A percentile compares a stretch with the other conserved stretches of the same genome.
phyloP scores from a whole-genome alignment of 805 yeast genomes.

The Candida railenensis region DNA sequence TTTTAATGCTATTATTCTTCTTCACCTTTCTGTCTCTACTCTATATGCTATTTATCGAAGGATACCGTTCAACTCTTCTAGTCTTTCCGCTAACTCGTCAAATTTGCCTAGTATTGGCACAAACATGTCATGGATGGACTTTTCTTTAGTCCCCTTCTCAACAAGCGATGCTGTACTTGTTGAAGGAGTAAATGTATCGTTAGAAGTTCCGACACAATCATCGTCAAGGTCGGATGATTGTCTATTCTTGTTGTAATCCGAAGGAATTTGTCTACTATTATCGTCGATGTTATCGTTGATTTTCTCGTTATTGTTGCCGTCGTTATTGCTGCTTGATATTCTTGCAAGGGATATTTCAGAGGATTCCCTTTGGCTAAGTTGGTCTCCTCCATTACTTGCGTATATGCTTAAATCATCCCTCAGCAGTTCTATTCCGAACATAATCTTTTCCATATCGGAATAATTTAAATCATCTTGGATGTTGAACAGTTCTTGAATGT shows the following conservation, averaged over 20 bases:
- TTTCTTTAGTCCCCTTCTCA: slow-evolving; percentile 22
- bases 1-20: background rate
- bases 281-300: too few species aligned
- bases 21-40: background rate
- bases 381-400: background rate
- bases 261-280: slow-evolving; percentile 5
- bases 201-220: slow-evolving; percentile 4
- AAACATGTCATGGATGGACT: slow-evolving; percentile 52
- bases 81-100: slow-evolving; percentile 41
- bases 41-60: background rate
- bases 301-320: slow-evolving; percentile 14
- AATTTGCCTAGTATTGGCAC: slow-evolving; percentile 54
- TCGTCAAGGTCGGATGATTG: background rate
- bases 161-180: slow-evolving; percentile 25
- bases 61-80: slow-evolving; percentile 34
- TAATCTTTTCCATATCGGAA: slow-evolving; percentile 27
- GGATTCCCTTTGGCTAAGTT: background rate
- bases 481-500: slow-evolving; percentile 29
- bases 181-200: slow-evolving; percentile 30
- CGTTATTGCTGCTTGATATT: slow-evolving; percentile 4
- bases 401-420: slow-evolving; percentile 7
- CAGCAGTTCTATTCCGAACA: slow-evolving; percentile 35
- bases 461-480: slow-evolving; percentile 11
- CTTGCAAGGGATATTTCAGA: slow-evolving; percentile 8
- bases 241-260: background rate